Evolutionary conservation across 177 flowering plant species (phyloP).

Genomic region (Telopea speciosissima): DNA sequence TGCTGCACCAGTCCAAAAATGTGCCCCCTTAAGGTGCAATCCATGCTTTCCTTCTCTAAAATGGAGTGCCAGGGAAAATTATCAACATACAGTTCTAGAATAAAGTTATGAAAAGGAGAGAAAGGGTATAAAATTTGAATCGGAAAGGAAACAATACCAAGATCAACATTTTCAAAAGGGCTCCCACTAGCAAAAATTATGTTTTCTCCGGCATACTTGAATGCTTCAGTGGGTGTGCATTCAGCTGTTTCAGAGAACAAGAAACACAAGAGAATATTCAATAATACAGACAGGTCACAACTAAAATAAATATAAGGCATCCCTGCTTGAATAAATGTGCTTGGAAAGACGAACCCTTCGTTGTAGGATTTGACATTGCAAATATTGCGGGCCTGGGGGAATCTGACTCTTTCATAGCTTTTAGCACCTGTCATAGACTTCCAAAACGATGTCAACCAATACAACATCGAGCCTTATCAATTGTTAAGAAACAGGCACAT

Average conservation of each 20-base stretch:
- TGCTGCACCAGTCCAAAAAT: not conserved
- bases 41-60: not conserved
- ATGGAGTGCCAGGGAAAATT: not conserved
- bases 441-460: slow-evolving; percentile 10
- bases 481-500: not conserved
- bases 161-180: slow-evolving; percentile 81
- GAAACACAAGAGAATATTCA: slow-evolving; percentile 1
- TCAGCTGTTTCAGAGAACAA: slow-evolving; percentile 61
- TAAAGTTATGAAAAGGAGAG: too few relatives aligned
- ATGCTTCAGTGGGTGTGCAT: slow-evolving; percentile 91
- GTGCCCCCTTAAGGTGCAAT: not conserved
- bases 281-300: not conserved
- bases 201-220: slow-evolving; percentile 85
- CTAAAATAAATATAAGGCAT: not conserved
- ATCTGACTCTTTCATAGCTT: slow-evolving; percentile 80
- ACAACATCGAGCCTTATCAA: not conserved
- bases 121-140: not conserved
- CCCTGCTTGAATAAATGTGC: not conserved
- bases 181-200: slow-evolving; percentile 97
- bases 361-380: slow-evolving; percentile 92
- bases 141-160: slow-evolving; percentile 40
- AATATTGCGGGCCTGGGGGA: slow-evolving; percentile 87
- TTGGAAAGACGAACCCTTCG: slow-evolving; percentile 56
- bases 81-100: too few relatives aligned
- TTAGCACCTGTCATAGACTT: slow-evolving; percentile 60